Conservation (phyloP, 306 rosid genomes). For the Castanea sativa region DNA sequence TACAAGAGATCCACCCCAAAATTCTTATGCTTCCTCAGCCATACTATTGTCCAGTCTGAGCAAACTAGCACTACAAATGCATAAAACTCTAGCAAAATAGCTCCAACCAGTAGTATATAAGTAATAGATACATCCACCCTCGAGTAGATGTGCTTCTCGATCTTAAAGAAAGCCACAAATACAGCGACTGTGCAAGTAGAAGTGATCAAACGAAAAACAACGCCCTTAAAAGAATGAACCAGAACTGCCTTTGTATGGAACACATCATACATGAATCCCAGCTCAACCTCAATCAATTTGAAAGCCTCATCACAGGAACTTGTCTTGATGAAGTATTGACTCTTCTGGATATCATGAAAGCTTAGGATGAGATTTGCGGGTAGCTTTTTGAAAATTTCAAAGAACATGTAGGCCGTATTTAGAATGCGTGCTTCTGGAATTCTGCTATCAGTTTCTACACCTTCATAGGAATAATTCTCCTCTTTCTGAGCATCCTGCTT, state of each 20-base stretch:
- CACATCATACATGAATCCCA: constrained; percentile 30
- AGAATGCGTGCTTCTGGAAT: neutral
- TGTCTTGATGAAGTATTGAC: neutral
- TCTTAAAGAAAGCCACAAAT: neutral
- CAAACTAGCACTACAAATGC: neutral
- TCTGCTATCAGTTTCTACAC: no score
- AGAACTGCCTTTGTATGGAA: constrained; percentile 27
- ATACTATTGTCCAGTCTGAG: constrained; percentile 18
- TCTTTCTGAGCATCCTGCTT: neutral
- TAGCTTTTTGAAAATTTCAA: neutral
- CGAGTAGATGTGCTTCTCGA: neutral
- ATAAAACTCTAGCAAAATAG: constrained; percentile 13
- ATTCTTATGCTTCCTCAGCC: neutral
- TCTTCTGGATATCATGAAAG: neutral
- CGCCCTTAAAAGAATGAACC: neutral
- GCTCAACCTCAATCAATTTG: constrained; percentile 34
- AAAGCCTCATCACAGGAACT: constrained; percentile 1
- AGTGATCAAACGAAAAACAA: neutral
- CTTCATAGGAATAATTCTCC: no score
- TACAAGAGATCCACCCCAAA: neutral
- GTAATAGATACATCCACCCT: neutral
- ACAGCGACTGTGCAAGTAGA: neutral
- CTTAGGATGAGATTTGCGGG: constrained; percentile 24
- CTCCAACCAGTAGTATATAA: constrained; percentile 13
- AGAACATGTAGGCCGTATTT: neutral